Evolutionary conservation across 345 rosid genomes (phyloP), one percentile per base, ranked within the genome.

Genomic region (Fremontodendron californicum): DNA sequence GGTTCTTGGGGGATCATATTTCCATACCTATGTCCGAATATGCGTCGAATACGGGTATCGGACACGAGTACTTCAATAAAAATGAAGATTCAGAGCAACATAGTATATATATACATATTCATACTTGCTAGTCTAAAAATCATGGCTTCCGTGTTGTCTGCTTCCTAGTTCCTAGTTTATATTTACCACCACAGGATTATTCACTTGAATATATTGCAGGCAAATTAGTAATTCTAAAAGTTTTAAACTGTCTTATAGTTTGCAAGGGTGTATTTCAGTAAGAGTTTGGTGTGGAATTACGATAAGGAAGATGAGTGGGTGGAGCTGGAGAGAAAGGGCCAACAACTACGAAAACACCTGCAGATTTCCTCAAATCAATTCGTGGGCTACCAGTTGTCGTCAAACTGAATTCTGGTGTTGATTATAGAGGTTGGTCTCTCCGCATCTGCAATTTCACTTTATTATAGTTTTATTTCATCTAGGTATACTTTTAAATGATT

Each of bases 311-410:
- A 90, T 92, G 97, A 92, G 96, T 73, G n/a, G n/a, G n/a, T n/a
- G 86, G 86, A 40, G 88, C 86, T 48, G 97, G 79, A 66, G 89
- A 88, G 81, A 88, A 88, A 84, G 88, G 80, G 33, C 80, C 83
- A 68, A 81, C 84, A 58, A 87, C 81, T 10, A 85, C 90, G 43
- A 87, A 87, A 82, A 85, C 90, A 15, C 98, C 98, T 0, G 91
- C 94, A 3, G 98, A 94, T 83, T 94, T 94, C 81, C 93, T 94
- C 80, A 94, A 94, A 73, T 94, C 98, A 0, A 94, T 94, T 33
- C 97, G 98, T 1, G 98, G 98, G 25, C 86, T 92, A 31, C 98
- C 97, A 0, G 98, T 94, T 70, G 98, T 94, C 16, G 98, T 57
- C 23, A 3, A 96, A 77, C 86, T 96, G 33, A 93, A 95, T 78